Base-by-base conservation (phyloP, 2,329 filamentous ascomycete species). In the Verticillium isaacii region DNA sequence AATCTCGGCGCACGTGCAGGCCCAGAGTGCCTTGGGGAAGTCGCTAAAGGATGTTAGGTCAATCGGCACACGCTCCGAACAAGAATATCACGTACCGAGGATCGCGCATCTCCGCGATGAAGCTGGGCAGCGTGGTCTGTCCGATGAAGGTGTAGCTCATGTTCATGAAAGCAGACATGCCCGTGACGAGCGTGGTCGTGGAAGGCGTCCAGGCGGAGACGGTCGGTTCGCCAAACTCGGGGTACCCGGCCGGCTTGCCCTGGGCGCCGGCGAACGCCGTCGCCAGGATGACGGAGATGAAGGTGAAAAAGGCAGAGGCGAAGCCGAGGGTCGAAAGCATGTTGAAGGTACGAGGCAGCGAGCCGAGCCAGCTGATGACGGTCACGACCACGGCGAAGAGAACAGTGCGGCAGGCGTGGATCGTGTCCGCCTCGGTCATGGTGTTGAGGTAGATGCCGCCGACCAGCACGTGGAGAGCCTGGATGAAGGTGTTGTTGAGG, bases 141-240 rank as follows among this genome's bases (percentile, higher is more conserved):
- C 93, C 93, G 67, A 97, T 97, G 72, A 97, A 97, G 0, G 93
- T 97, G 73, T 97, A 97, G 76, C 89, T 92, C 71, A 97, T 97
- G 76, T 97, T 97, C 74, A 97, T 83, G 75, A 97, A 97, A 0
- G 93, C 93, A 59, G 88, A 92, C 82, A 96, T 89, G 25, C 89
- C 93, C 3, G 83, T 80, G 5, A 96, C 91, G 68, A 96, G 96
- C 0, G 89, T 90, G 0, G 92, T 96, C n/a, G 88, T 85, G 2
- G 57, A 74, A 2, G 87, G 75, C 0, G 93, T 90, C 25, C 93
- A 72, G 0, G 86, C 86, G 0, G 88, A 86, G 8, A 95, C 88
- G 7, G 85, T 81, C 0, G 90, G 89, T 7, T 86, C 82, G 1
- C 91, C 91, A 6, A 74, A 74, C 0, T 82, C 78, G 59, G 79